phyloP scores from a whole-genome alignment of 352 stramenopile species.

The Phytophthora syringae region DNA sequence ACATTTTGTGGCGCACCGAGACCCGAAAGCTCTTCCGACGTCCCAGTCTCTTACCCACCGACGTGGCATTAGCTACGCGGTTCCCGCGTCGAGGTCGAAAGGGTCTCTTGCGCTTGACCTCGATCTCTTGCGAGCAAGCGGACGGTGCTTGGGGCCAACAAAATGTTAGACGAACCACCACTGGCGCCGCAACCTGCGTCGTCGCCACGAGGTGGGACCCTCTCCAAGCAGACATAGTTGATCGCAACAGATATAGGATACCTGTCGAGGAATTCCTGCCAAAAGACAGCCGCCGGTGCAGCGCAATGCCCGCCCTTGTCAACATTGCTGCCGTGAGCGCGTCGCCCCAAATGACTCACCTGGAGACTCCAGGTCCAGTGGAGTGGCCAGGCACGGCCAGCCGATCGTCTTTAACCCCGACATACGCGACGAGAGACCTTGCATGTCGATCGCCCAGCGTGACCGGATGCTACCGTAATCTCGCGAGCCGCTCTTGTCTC shows the following conservation, averaged over 20 bases:
- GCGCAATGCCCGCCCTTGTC: slow-evolving; percentile 6
- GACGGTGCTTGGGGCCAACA: slow-evolving; percentile 11
- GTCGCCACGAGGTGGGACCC: neutral
- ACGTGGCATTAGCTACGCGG: slow-evolving; percentile 16
- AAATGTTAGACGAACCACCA: slow-evolving; percentile 8
- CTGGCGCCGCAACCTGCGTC: neutral
- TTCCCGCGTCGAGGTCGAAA: slow-evolving; percentile 15
- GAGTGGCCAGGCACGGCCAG: slow-evolving; percentile 8
- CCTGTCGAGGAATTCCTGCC: too few species aligned
- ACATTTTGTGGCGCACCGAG: too few species aligned
- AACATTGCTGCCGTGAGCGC: slow-evolving; percentile 13
- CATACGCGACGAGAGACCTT: slow-evolving; percentile 21
- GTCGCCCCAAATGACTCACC: slow-evolving; percentile 19
- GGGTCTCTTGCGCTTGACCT: too few species aligned
- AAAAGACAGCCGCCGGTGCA: neutral
- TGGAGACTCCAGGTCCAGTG: too few species aligned
- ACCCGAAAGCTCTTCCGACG: slow-evolving; percentile 7
- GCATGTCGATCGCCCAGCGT: neutral
- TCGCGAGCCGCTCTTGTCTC: slow-evolving; percentile 21
- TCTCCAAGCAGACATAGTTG: slow-evolving; percentile 2
- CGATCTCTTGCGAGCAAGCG: slow-evolving; percentile 29
- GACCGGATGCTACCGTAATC: slow-evolving; percentile 29
- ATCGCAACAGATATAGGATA: too few species aligned
- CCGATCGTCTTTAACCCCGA: slow-evolving; percentile 12
- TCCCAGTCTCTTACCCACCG: slow-evolving; percentile 7